phyloP scores from a whole-genome alignment of 768 basidiomycete species.

The Sarcomyxa edulis region DNA sequence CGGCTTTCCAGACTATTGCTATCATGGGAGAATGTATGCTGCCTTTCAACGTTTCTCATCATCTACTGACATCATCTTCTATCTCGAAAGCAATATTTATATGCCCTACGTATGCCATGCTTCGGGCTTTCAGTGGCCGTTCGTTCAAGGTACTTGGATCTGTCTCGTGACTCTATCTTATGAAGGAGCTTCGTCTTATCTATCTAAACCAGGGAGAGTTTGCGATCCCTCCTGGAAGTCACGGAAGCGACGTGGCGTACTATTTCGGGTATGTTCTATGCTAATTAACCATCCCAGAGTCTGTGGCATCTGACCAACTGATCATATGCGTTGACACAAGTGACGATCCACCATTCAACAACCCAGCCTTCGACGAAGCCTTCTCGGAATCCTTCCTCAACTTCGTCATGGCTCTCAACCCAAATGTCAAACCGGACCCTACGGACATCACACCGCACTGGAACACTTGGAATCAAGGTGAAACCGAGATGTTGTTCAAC shows the following conservation, averaged over 20 bases:
- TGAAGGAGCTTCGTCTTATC: background rate
- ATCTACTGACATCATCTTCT: background rate
- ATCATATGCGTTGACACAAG: too few relatives aligned
- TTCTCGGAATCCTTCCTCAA: slow-evolving; percentile 33
- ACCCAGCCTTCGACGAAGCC: slow-evolving; percentile 28
- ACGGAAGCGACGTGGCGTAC: slow-evolving; percentile 31
- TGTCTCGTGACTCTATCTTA: background rate
- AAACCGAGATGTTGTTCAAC: slow-evolving; percentile 45
- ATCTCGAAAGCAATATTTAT: slow-evolving; percentile 32
- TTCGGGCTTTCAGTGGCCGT: slow-evolving; percentile 22
- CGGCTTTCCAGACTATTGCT: slow-evolving; percentile 26
- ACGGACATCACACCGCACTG: slow-evolving; percentile 33
- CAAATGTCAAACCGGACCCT: slow-evolving; percentile 23
- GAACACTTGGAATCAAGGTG: slow-evolving; percentile 19
- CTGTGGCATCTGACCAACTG: background rate
- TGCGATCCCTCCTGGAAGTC: slow-evolving; percentile 34
- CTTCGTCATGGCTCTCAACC: slow-evolving; percentile 25
- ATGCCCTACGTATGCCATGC: slow-evolving; percentile 37
- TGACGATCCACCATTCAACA: slow-evolving; percentile 23
- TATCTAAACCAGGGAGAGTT: slow-evolving; percentile 29
- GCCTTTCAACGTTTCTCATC: background rate
- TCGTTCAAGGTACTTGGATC: slow-evolving; percentile 37
- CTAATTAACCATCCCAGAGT: background rate
- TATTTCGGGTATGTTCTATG: slow-evolving; percentile 34
- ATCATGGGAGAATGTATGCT: slow-evolving; percentile 36